These are phyloP conservation scores for Cyberlindnera maritima DNA, from an alignment of 805 yeast species.

Conservation along the genomic window DNA sequence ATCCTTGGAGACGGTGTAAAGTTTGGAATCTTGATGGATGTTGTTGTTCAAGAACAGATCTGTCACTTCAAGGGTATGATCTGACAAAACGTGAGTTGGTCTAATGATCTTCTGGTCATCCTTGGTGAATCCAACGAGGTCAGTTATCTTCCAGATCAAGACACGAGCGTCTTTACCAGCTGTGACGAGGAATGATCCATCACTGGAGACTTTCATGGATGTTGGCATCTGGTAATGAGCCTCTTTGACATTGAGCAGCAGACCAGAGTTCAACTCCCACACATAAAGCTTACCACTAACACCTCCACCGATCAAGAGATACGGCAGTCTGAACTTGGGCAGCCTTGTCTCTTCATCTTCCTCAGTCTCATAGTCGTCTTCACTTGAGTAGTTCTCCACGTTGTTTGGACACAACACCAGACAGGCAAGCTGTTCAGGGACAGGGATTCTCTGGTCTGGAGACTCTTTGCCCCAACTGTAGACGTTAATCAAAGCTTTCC, in stretches of 20 bases:
- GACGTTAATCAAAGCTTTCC: slow-evolving; percentile 71
- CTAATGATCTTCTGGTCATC: slow-evolving; percentile 39
- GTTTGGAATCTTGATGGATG: slow-evolving; percentile 51
- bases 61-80: slow-evolving; percentile 50
- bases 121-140: slow-evolving; percentile 43
- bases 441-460: slow-evolving; percentile 74
- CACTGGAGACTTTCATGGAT: slow-evolving; percentile 53
- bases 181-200: slow-evolving; percentile 65
- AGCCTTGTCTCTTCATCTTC: slow-evolving; percentile 23
- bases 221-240: slow-evolving; percentile 82
- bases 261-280: slow-evolving; percentile 85
- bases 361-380: slow-evolving; percentile 18
- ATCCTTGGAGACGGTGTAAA: slow-evolving; percentile 72
- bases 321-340: slow-evolving; percentile 50
- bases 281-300: slow-evolving; percentile 72
- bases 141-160: slow-evolving; percentile 67
- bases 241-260: slow-evolving; percentile 66
- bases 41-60: slow-evolving; percentile 50
- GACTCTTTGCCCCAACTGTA: slow-evolving; percentile 70
- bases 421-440: slow-evolving; percentile 75
- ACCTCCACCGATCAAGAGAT: slow-evolving; percentile 73
- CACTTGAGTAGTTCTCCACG: slow-evolving; percentile 27
- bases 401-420: slow-evolving; percentile 41
- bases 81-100: slow-evolving; percentile 58
- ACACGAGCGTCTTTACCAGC: slow-evolving; percentile 84